Conservation (phyloP, 1,139 yeast species). For the Meyerozyma smithsonii region DNA sequence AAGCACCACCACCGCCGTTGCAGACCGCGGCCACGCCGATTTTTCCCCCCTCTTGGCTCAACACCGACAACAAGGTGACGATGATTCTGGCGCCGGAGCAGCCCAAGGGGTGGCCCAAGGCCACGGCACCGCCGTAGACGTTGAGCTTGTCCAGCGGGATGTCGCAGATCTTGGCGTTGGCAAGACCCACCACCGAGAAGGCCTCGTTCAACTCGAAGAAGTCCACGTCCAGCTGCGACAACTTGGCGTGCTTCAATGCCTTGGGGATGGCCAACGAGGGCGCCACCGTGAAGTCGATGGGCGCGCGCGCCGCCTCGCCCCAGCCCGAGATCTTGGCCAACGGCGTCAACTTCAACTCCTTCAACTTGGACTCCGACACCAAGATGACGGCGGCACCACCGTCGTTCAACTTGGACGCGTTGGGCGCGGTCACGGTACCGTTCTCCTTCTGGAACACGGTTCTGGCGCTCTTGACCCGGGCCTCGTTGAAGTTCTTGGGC, state of each 20-base stretch:
- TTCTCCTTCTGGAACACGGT: constrained; percentile 88
- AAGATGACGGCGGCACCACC: constrained; percentile 95
- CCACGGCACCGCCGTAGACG: constrained; percentile 98
- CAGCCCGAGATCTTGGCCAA: constrained; percentile 85
- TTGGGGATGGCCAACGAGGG: constrained; percentile 93
- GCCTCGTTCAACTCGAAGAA: constrained; percentile 95
- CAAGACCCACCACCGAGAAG: constrained; percentile 91
- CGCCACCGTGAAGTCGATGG: constrained; percentile 91
- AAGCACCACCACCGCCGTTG: constrained; percentile 99
- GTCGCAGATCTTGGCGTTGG: constrained; percentile 72
- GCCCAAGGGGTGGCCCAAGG: constrained; percentile 95
- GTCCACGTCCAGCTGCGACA: constrained; percentile 54
- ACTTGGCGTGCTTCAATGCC: constrained; percentile 83
- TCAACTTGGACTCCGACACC: constrained; percentile 75
- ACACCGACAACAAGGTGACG: constrained; percentile 73
- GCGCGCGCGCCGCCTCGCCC: constrained; percentile 98
- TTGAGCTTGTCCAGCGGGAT: constrained; percentile 70
- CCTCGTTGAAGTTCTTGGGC: constrained; percentile 66
- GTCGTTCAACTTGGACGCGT: constrained; percentile 92
- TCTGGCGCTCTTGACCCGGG: constrained; percentile 73
- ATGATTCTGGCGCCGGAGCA: constrained; percentile 96
- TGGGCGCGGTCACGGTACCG: constrained; percentile 96
- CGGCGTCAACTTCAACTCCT: constrained; percentile 82
- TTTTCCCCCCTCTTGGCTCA: constrained; percentile 80
- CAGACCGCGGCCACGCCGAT: constrained; percentile 93